These are phyloP conservation scores for Phaeosphaeriaceae sp. DNA, from an alignment of 2,329 filamentous ascomycete genomes.

Conservation along the genomic window DNA sequence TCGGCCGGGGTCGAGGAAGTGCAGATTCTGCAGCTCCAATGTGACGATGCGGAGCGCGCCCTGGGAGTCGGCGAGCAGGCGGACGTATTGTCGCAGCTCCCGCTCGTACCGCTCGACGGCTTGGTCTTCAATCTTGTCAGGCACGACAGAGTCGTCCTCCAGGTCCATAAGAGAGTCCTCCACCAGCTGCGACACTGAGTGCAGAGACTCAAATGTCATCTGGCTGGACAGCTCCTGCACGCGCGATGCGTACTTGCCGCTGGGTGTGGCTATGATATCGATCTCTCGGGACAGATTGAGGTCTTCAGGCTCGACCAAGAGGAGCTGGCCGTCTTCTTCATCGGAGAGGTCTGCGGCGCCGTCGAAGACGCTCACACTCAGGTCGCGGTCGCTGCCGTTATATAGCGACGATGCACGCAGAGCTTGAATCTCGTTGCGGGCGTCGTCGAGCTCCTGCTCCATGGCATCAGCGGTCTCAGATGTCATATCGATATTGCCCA, in stretches of 20 bases:
- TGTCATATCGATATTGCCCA: slow-evolving; percentile 48
- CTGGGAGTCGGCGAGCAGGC: slow-evolving; percentile 49
- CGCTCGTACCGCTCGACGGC: slow-evolving; percentile 46
- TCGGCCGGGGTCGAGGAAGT: slow-evolving; percentile 46
- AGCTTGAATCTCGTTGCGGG: slow-evolving; percentile 44
- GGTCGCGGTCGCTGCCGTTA: slow-evolving; percentile 31
- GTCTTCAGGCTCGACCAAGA: slow-evolving; percentile 44
- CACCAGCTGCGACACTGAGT: slow-evolving; percentile 30
- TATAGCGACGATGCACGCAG: slow-evolving; percentile 42
- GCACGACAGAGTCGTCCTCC: slow-evolving; percentile 22
- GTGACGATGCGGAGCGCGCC: slow-evolving; percentile 51
- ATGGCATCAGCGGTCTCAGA: slow-evolving; percentile 45
- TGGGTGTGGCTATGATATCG: slow-evolving; percentile 32
- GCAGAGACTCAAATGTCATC: slow-evolving; percentile 37
- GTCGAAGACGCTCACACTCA: slow-evolving; percentile 23
- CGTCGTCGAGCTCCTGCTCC: slow-evolving; percentile 43
- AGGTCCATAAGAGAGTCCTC: slow-evolving; percentile 32
- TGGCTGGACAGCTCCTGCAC: slow-evolving; percentile 38
- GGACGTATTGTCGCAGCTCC: slow-evolving; percentile 48
- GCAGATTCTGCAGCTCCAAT: slow-evolving; percentile 54
- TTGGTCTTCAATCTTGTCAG: slow-evolving; percentile 45
- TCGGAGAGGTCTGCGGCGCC: slow-evolving; percentile 26
- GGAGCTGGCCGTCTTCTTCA: slow-evolving; percentile 39
- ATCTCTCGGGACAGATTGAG: slow-evolving; percentile 38
- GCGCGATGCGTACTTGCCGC: slow-evolving; percentile 38